phyloP scores from a whole-genome alignment of 192 early-diverging fungal genomes.

The Rhizophagus clarus region DNA sequence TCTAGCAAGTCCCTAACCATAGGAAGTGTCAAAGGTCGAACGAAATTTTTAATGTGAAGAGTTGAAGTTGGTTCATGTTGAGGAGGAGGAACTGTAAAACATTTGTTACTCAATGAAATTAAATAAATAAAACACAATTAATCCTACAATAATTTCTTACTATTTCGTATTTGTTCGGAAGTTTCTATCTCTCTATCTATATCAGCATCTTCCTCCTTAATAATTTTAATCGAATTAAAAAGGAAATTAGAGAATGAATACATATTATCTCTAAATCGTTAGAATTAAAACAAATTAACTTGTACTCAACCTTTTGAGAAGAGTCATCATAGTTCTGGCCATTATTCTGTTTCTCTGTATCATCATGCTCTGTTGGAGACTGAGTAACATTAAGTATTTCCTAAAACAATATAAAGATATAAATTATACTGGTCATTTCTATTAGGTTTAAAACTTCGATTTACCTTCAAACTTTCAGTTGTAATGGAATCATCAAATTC shows the following conservation, averaged over 20 bases:
- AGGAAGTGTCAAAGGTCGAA: slow-evolving; percentile 54
- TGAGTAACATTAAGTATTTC: background rate
- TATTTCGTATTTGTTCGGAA: background rate
- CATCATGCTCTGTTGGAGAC: background rate
- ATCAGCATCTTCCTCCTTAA: background rate
- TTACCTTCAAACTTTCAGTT: slow-evolving; percentile 14
- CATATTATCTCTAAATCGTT: background rate
- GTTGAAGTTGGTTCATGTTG: slow-evolving; percentile 35
- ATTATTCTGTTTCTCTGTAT: background rate
- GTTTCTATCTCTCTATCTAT: background rate
- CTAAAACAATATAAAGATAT: background rate
- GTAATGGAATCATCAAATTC: slow-evolving; percentile 1
- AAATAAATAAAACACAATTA: background rate
- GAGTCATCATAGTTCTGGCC: background rate
- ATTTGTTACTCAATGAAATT: background rate
- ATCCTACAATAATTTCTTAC: background rate
- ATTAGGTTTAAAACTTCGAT: background rate
- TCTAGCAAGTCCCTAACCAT: slow-evolving; percentile 49
- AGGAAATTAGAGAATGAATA: background rate
- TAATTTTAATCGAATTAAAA: background rate
- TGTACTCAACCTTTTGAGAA: background rate
- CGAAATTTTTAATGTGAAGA: slow-evolving; percentile 57
- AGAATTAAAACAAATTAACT: background rate
- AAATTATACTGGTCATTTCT: background rate
- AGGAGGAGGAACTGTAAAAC: background rate